These are phyloP conservation scores for Davidsoniella virescens DNA, from an alignment of 2,329 filamentous ascomycete species.

Conservation along the genomic window DNA sequence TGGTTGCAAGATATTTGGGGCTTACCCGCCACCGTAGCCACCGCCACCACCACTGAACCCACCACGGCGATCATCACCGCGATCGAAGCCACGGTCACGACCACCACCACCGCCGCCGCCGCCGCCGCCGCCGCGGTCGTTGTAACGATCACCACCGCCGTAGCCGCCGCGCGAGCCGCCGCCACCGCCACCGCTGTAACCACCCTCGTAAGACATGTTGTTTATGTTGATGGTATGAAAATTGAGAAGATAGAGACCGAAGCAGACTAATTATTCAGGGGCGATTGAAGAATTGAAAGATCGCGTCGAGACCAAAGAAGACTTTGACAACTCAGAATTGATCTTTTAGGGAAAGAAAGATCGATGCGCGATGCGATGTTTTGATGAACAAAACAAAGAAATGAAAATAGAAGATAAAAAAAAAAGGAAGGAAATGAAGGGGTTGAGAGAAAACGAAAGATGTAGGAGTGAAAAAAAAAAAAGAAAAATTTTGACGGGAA, in stretches of 20 bases:
- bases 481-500: no score
- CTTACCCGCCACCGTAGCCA: conserved; percentile 23
- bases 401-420: background rate
- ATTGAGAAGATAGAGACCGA: background rate
- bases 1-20: background rate
- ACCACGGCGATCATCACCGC: conserved; percentile 24
- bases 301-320: conserved; percentile 6
- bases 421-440: background rate
- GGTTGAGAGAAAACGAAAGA: background rate
- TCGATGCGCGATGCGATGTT: conserved; percentile 5
- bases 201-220: conserved; percentile 28
- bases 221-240: background rate
- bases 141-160: conserved; percentile 19
- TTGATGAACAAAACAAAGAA: background rate
- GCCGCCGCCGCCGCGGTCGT: conserved; percentile 20
- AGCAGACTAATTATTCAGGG: background rate
- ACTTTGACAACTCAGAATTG: conserved; percentile 4
- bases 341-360: background rate
- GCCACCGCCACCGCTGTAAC: conserved; percentile 21
- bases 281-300: background rate
- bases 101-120: conserved; percentile 23
- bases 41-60: no score
- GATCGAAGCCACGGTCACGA: conserved; percentile 23
- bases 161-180: conserved; percentile 19
- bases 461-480: no score